Conservation (phyloP, 495 filamentous ascomycete genomes). For the Penicillium canescens region DNA sequence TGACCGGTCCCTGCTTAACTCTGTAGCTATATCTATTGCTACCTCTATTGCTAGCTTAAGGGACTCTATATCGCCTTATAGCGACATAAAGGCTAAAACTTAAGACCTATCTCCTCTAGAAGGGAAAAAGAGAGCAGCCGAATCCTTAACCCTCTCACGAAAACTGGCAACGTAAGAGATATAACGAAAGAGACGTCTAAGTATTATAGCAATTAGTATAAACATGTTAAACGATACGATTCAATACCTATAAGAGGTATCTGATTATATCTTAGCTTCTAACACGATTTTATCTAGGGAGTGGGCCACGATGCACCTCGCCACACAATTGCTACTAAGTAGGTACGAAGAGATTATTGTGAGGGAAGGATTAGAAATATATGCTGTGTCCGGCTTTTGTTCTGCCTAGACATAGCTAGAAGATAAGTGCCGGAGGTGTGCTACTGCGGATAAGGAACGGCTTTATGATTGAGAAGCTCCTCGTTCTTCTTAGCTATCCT, state of each 20-base stretch:
- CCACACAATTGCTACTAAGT: too few species aligned
- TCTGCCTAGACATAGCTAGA: too few species aligned
- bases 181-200: background rate
- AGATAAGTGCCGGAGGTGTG: too few species aligned
- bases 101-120: background rate
- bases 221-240: background rate
- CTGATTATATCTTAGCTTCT: background rate
- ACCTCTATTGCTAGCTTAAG: background rate
- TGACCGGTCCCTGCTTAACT: background rate
- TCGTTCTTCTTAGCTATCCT: background rate
- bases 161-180: background rate
- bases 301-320: too few species aligned
- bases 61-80: background rate
- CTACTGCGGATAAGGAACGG: too few species aligned
- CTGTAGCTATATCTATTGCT: background rate
- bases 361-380: too few species aligned
- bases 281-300: background rate
- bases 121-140: background rate
- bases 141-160: background rate
- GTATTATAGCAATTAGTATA: background rate
- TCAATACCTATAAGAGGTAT: background rate
- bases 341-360: too few species aligned
- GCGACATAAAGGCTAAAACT: background rate
- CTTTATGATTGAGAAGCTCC: too few species aligned
- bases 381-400: too few species aligned